Evolutionary conservation across 345 rosid species (phyloP), one percentile per base, ranked within the genome.

Genomic region (Brassica incana): DNA sequence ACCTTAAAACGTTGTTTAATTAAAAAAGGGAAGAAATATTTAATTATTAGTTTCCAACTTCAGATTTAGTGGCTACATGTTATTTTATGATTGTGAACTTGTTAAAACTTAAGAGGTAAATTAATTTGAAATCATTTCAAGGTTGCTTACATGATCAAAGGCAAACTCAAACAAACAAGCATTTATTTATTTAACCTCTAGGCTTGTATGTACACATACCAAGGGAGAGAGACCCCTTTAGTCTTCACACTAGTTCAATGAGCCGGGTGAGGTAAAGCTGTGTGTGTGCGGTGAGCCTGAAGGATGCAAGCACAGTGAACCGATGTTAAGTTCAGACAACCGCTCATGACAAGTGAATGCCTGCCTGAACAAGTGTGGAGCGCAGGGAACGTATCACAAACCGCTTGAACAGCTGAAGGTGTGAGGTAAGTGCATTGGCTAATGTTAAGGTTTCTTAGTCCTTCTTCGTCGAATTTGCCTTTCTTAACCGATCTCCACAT

Each of bases 371-470:
- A 95, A 38, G 99, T 93, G 85, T 93, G 99, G 67, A 95, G 92
- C 0, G 94, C 92, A 0, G 99, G 99, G 80, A 95, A 93, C 0
- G 93, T 90, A 80, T 93, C 99, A 3, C 99, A 95, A 0, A 95
- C 85, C 2, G 93, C 90, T 88, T 95, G 98, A 65, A 95, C 97
- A 0, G 99, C 99, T 3, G 92, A 85, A 35, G 99, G 99, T 1
- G 98, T 95, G 3, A 95, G 88, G 25, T 96, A 93, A 3, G 98
- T 95, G 88, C 99, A 93, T 84, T 95, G 99, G 80, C 99, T 95
- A 81, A 95, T 93, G 84, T 95, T 95, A 5, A 95, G 93, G 73
- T 86, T 91, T 86, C 69, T 86, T 30, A 95, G 84, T 79, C 99
- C 99, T 83, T 90, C 97, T 72, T 86, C 95, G 3, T 88, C 88